Evolutionary conservation across 2,329 filamentous ascomycete genomes (phyloP).

Genomic region (Cercospora zeae-maydis): DNA sequence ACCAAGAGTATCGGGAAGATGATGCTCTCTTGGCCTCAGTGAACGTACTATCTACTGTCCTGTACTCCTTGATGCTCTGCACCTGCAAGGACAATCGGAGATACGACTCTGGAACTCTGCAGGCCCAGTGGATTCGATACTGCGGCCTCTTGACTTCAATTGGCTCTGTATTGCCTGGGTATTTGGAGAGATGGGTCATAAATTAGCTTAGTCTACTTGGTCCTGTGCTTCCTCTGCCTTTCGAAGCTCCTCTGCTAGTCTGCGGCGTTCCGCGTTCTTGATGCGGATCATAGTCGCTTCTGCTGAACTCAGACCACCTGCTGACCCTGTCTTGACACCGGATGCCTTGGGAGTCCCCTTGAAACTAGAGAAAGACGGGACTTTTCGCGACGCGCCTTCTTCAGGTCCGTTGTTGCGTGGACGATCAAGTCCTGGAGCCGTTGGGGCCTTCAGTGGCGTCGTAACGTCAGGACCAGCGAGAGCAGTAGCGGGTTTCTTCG

Average conservation of each 20-base stretch:
- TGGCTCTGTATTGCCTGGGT: too few species aligned
- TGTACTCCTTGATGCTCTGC: too few species aligned
- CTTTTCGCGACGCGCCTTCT: constrained; percentile 28
- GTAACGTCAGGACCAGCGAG: not conserved
- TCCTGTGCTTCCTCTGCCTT: not conserved
- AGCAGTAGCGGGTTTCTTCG: not conserved
- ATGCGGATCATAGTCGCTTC: constrained; percentile 46
- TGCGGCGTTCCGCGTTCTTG: constrained; percentile 40
- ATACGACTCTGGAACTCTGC: too few species aligned
- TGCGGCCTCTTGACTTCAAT: too few species aligned
- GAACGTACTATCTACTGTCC: too few species aligned
- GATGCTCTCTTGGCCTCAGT: too few species aligned
- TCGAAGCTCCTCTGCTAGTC: not conserved
- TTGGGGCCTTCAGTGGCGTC: not conserved
- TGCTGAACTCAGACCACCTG: constrained; percentile 33
- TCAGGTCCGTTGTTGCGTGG: not conserved
- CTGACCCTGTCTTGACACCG: constrained; percentile 10
- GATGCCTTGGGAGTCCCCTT: constrained; percentile 30
- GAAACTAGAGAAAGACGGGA: constrained; percentile 44
- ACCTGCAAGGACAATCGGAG: too few species aligned
- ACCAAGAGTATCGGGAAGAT: too few species aligned
- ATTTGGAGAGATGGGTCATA: too few species aligned
- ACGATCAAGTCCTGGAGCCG: constrained; percentile 3
- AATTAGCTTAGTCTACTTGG: not conserved
- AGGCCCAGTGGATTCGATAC: too few species aligned